These are phyloP conservation scores for Dinochytrium kinnereticum DNA, from an alignment of 371 early-diverging fungal species.

Conservation along the genomic window DNA sequence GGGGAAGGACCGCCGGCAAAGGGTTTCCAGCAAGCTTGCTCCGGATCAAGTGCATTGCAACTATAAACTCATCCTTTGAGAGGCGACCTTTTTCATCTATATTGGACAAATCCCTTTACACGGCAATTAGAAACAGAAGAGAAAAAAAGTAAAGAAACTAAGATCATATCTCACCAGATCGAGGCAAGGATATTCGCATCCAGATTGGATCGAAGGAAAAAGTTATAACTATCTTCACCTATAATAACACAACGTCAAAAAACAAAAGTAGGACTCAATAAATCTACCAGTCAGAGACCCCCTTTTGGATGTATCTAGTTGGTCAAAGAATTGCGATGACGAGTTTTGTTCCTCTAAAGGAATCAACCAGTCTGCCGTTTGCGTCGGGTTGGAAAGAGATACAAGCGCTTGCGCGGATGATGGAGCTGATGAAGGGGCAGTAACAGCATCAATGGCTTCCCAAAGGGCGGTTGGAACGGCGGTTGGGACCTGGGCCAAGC, in stretches of 20 bases:
- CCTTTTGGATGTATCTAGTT: slow-evolving; percentile 63
- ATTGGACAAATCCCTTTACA: slow-evolving; percentile 51
- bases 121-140: too few species aligned
- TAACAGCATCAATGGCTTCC: slow-evolving; percentile 19
- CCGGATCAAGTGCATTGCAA: slow-evolving; percentile 54
- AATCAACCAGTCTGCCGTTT: slow-evolving; percentile 67
- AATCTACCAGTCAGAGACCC: slow-evolving; percentile 46
- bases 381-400: background rate
- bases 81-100: slow-evolving; percentile 42
- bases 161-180: slow-evolving; percentile 41
- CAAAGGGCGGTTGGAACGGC: slow-evolving; percentile 42
- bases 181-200: slow-evolving; percentile 43
- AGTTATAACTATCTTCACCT: slow-evolving; percentile 47
- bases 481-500: slow-evolving; percentile 42
- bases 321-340: slow-evolving; percentile 73
- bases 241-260: background rate
- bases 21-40: slow-evolving; percentile 38
- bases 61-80: slow-evolving; percentile 51
- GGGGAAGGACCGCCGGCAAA: slow-evolving; percentile 39
- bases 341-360: slow-evolving; percentile 70
- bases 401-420: background rate
- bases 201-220: slow-evolving; percentile 51
- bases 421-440: background rate
- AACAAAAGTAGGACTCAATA: background rate
- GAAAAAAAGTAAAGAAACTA: background rate